phyloP scores from a whole-genome alignment of 345 rosid species.

The Microthlaspi erraticum region DNA sequence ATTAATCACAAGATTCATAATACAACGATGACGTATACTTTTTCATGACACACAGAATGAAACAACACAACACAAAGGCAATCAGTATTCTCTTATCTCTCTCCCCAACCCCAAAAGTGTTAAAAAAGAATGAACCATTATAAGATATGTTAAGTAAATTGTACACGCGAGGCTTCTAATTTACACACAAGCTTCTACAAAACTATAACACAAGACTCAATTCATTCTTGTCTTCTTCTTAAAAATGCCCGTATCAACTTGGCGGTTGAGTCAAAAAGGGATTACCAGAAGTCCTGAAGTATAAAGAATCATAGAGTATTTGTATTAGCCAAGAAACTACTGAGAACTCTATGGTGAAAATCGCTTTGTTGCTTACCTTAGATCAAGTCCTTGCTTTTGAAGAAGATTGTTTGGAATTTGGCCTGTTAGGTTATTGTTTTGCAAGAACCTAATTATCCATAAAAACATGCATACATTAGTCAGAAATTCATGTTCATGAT shows the following conservation, averaged over 20 bases:
- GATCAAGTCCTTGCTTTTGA: constrained; percentile 57
- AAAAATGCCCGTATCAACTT: constrained; percentile 25
- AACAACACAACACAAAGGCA: constrained; percentile 18
- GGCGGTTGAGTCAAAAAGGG: constrained; percentile 46
- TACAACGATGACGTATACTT: constrained; percentile 28
- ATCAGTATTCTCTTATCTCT: constrained; percentile 26
- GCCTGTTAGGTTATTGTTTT: constrained; percentile 90
- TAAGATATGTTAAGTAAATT: constrained; percentile 37
- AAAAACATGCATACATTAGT: constrained; percentile 12
- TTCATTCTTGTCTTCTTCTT: constrained; percentile 34
- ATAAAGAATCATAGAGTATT: constrained; percentile 3
- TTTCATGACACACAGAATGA: constrained; percentile 24
- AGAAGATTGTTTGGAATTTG: constrained; percentile 60
- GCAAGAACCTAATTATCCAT: constrained; percentile 63
- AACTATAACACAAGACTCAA: constrained; percentile 41
- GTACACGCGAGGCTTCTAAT: constrained; percentile 40
- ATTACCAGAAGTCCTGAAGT: constrained; percentile 44
- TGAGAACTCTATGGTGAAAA: constrained; percentile 13
- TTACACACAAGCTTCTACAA: constrained; percentile 43
- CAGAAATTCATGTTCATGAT: constrained; percentile 2
- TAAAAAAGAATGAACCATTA: constrained; percentile 41
- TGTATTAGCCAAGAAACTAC: constrained; percentile 20
- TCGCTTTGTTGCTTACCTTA: constrained; percentile 52
- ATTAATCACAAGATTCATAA: constrained; percentile 11
- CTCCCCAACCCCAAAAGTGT: constrained; percentile 4